Conservation (phyloP, 768 basidiomycete genomes). For the Panaeolus papilionaceus region DNA sequence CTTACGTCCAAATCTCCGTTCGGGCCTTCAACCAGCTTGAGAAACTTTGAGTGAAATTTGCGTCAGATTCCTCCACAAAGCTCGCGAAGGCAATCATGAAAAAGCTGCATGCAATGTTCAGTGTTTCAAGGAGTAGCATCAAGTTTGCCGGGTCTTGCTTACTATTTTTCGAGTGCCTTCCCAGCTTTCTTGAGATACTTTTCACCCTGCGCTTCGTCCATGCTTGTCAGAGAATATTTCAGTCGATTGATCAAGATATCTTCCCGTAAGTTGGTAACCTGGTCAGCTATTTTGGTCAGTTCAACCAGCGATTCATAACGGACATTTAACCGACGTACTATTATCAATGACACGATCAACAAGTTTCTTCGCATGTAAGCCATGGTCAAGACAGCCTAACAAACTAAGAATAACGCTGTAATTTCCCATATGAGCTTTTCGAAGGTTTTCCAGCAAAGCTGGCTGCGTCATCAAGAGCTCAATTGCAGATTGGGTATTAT, state of each 20-base stretch:
- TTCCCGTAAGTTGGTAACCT: constrained; percentile 91
- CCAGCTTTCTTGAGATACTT: constrained; percentile 67
- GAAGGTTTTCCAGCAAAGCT: constrained; percentile 80
- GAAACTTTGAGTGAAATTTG: constrained; percentile 68
- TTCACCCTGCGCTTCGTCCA: constrained; percentile 68
- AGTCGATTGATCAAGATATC: constrained; percentile 84
- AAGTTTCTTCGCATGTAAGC: constrained; percentile 82
- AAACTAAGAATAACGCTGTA: constrained; percentile 92
- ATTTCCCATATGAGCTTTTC: constrained; percentile 91
- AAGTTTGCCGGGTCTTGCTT: constrained; percentile 1
- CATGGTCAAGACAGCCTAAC: constrained; percentile 91
- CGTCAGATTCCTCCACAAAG: constrained; percentile 73
- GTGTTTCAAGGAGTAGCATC: neutral
- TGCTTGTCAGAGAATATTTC: constrained; percentile 82
- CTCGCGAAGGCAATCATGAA: constrained; percentile 94
- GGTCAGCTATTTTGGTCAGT: constrained; percentile 66
- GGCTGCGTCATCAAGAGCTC: constrained; percentile 85
- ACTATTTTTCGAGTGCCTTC: constrained; percentile 91
- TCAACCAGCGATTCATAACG: neutral
- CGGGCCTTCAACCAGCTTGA: constrained; percentile 88
- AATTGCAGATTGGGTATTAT: constrained; percentile 80
- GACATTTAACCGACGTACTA: constrained; percentile 37
- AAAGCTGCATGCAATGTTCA: constrained; percentile 57
- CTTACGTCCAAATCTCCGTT: constrained; percentile 94
- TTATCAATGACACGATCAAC: constrained; percentile 92